A percentile compares a stretch with the other conserved stretches of the same genome.
These are phyloP conservation scores for Lachancea fermentati DNA, from an alignment of 805 yeast genomes.

Conservation along the genomic window DNA sequence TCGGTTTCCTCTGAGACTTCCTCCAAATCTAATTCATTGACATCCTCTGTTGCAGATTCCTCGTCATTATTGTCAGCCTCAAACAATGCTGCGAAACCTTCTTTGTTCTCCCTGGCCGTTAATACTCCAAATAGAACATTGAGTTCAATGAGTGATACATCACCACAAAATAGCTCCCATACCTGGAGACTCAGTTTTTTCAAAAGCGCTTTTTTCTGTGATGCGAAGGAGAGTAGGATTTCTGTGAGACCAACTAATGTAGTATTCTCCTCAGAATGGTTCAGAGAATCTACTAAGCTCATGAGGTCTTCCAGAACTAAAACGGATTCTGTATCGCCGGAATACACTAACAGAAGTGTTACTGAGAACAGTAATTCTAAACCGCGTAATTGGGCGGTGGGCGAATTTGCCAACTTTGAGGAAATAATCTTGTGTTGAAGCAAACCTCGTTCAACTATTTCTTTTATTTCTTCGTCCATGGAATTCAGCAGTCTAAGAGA, in stretches of 20 bases:
- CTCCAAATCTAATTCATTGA: slow-evolving; percentile 27
- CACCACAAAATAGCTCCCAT: slow-evolving; percentile 51
- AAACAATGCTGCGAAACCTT: slow-evolving; percentile 73
- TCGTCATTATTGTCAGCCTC: slow-evolving; percentile 52
- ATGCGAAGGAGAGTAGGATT: slow-evolving; percentile 49
- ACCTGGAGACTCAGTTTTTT: slow-evolving; percentile 51
- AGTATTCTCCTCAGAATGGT: slow-evolving; percentile 35
- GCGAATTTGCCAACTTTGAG: slow-evolving; percentile 15
- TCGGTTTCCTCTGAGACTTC: slow-evolving; percentile 31
- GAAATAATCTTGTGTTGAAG: slow-evolving; percentile 40
- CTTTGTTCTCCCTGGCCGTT: slow-evolving; percentile 65
- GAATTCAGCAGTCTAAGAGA: slow-evolving; percentile 29
- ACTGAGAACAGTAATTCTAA: slow-evolving; percentile 75
- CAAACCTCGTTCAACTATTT: slow-evolving; percentile 44
- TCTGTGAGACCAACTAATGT: slow-evolving; percentile 51
- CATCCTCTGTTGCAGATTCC: slow-evolving; percentile 34
- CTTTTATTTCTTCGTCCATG: slow-evolving; percentile 55
- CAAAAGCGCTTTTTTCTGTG: slow-evolving; percentile 53
- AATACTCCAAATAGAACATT: slow-evolving; percentile 49
- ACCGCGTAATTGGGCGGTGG: slow-evolving; percentile 42
- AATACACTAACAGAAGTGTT: slow-evolving; percentile 68
- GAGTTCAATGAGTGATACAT: slow-evolving; percentile 42
- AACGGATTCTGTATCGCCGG: slow-evolving; percentile 73
- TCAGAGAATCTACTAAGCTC: slow-evolving; percentile 40
- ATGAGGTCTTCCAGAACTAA: slow-evolving; percentile 68